Conservation (phyloP, 768 basidiomycete species). For the Auriscalpium vulgare region DNA sequence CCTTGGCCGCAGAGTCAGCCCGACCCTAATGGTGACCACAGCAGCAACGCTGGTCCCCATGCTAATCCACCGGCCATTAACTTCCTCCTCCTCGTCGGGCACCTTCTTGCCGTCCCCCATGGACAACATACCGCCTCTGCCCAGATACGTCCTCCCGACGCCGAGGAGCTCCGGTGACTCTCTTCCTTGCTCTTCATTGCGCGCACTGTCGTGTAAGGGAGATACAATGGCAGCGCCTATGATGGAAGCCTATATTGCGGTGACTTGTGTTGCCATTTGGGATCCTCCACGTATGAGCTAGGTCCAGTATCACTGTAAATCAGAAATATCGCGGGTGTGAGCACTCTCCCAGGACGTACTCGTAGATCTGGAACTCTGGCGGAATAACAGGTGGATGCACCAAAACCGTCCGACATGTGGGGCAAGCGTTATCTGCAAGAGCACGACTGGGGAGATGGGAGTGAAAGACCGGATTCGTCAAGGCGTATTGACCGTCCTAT, state of each 20-base stretch:
- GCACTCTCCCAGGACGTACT: constrained; percentile 35
- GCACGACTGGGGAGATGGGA: too few species aligned
- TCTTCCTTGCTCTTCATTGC: constrained; percentile 33
- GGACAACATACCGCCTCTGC: constrained; percentile 24
- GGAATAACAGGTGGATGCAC: constrained; percentile 56
- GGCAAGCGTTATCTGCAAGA: neutral
- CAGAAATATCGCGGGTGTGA: too few species aligned
- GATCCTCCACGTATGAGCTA: constrained; percentile 73
- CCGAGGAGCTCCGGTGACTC: constrained; percentile 40
- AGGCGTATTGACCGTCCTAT: neutral
- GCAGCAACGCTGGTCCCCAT: constrained; percentile 26
- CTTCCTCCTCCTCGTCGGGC: constrained; percentile 4
- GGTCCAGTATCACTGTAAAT: neutral
- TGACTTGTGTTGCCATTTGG: constrained; percentile 67
- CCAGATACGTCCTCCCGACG: constrained; percentile 36
- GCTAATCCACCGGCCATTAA: constrained; percentile 23
- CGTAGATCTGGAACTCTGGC: constrained; percentile 51
- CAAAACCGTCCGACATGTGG: constrained; percentile 28
- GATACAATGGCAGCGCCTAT: constrained; percentile 42
- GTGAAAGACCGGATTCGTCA: too few species aligned
- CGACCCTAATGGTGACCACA: constrained; percentile 47
- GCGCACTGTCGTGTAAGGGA: constrained; percentile 36
- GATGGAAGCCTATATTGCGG: constrained; percentile 57
- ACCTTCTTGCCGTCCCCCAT: constrained; percentile 17
- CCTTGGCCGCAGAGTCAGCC: constrained; percentile 53